A percentile compares a stretch with the other conserved stretches of the same genome.
Conservation (phyloP, 225 moss, liverwort and hornwort species). For the Straminergon stramineum region DNA sequence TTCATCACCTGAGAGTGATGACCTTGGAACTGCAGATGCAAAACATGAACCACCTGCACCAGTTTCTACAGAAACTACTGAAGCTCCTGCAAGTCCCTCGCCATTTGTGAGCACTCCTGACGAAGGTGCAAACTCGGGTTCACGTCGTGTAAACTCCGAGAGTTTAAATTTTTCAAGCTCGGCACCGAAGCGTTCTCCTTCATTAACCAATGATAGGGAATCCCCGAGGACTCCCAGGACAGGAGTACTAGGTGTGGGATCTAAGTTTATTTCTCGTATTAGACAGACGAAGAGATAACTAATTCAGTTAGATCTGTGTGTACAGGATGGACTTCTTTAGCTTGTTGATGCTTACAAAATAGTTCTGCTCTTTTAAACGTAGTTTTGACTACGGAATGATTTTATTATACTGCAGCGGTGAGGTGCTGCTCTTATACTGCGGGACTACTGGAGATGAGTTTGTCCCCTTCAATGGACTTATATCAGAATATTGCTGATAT, state of each 20-base stretch:
- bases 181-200: not conserved
- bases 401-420: not conserved
- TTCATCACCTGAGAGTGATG: not conserved
- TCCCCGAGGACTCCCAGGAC: not conserved
- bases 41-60: not conserved
- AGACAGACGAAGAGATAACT: not conserved
- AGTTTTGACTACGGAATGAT: not conserved
- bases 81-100: not conserved
- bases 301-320: not conserved
- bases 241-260: constrained; percentile 4
- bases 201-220: not conserved
- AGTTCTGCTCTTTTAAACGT: not conserved
- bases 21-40: not conserved
- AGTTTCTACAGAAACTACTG: not conserved
- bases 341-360: not conserved
- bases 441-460: not conserved
- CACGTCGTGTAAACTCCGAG: not conserved
- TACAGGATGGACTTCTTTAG: not conserved
- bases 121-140: not conserved
- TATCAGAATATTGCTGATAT: not conserved
- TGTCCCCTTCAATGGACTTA: not conserved
- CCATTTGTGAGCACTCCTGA: not conserved
- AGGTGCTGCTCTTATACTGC: not conserved
- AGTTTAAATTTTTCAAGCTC: not conserved
- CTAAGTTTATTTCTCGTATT: not conserved